These are phyloP conservation scores for Tolypocladium nubicola DNA, from an alignment of 2,329 filamentous ascomycete genomes.

Conservation along the genomic window DNA sequence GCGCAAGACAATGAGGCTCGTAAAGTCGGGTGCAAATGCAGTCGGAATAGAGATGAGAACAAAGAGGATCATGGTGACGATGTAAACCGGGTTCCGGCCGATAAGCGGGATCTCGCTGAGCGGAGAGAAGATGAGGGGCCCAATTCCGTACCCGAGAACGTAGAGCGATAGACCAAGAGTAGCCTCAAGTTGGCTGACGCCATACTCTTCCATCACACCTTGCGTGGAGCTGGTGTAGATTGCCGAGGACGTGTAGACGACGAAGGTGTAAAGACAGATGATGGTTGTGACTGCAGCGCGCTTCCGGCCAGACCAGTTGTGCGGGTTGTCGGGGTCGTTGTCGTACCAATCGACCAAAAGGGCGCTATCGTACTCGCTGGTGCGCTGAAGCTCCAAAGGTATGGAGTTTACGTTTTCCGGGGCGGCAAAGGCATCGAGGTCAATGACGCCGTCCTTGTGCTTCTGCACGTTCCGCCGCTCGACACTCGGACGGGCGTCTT, in stretches of 20 bases:
- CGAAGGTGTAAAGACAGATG: slow-evolving; percentile 48
- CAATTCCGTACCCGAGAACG: slow-evolving; percentile 52
- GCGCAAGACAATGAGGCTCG: slow-evolving; percentile 51
- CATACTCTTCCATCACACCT: slow-evolving; percentile 42
- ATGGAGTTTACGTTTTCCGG: slow-evolving; percentile 24
- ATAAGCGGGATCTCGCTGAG: slow-evolving; percentile 56
- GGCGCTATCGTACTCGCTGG: slow-evolving; percentile 28
- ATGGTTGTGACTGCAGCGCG: slow-evolving; percentile 30
- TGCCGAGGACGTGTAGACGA: slow-evolving; percentile 40
- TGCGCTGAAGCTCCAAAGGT: slow-evolving; percentile 29
- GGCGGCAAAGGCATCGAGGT: background rate
- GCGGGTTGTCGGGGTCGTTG: slow-evolving; percentile 44
- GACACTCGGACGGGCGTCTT: background rate
- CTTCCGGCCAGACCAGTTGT: slow-evolving; percentile 42
- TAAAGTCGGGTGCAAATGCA: slow-evolving; percentile 50
- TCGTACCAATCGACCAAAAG: slow-evolving; percentile 44
- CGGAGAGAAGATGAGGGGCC: slow-evolving; percentile 55
- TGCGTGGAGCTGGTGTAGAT: slow-evolving; percentile 35
- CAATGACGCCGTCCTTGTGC: background rate
- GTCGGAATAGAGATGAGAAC: slow-evolving; percentile 56
- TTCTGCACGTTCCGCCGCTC: background rate
- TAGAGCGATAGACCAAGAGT: slow-evolving; percentile 51
- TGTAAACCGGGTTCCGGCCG: slow-evolving; percentile 58
- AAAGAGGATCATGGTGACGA: slow-evolving; percentile 57
- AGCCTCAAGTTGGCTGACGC: slow-evolving; percentile 38